Evolutionary conservation across 2,329 filamentous ascomycete species (phyloP), one percentile per base, ranked within the genome.

Genomic region (Hymenoscyphus fraxineus): DNA sequence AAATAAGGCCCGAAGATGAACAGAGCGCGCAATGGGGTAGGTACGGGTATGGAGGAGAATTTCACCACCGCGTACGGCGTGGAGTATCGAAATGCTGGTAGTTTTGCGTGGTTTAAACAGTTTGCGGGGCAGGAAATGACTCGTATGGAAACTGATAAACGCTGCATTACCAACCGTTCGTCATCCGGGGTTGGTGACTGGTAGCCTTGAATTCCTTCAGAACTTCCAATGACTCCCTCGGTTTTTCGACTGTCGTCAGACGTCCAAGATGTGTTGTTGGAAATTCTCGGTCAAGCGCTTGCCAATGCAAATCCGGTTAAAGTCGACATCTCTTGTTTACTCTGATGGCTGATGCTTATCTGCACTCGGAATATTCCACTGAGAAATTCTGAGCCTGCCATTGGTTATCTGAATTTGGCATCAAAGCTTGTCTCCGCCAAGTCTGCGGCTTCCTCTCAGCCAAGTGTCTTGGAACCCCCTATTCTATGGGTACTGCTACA

Each of bases 1-100:
- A 54, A 54, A 54, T 27, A 54, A 54, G 47, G 47, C 19, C 47
- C 47, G 47, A 54, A 22, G 47, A 27, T 22, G 47, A 54, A 13
- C 47, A 54, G 47, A 54, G 47, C 47, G 47, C 47, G 47, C 47
- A 54, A 31, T 54, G 47, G 47, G 19, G 47, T 54, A 22, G n/a
- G 47, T 19, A 54, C 7, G 35, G 35, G 35, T 35, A 35, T 35
- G 19, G 6, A 54, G 44, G 22, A 22, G 22, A 51, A 10, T 54
- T 54, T 27, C 5, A 47, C 19, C n/a, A 47, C 44, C 19, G 16
- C 41, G 41, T 44, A 47, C 44, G 19, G 16, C 41, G 41, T 44
- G 41, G 41, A 22, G 44, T n/a, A 47, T 47, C 7, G n/a, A 22
- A 22, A 54, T 27, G 19, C 3, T 54, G 19, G 47, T 54, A 22